Evolutionary conservation across 2,329 filamentous ascomycete species (phyloP).

Genomic region (Gnomoniopsis sp.): DNA sequence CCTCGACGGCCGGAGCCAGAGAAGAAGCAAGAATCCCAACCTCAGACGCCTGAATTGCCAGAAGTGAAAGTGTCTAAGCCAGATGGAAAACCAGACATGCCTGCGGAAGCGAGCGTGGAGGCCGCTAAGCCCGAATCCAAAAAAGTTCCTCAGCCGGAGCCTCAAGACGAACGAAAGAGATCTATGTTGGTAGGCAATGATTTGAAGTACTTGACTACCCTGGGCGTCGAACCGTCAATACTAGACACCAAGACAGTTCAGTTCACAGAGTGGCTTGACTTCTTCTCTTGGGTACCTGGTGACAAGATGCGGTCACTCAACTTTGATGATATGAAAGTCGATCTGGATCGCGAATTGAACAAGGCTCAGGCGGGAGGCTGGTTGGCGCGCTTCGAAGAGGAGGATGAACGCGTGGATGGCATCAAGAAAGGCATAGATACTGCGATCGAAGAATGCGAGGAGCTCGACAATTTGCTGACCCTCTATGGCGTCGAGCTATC

Average conservation of each 20-base stretch:
- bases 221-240: slow-evolving; percentile 75
- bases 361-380: slow-evolving; percentile 90
- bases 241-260: slow-evolving; percentile 74
- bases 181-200: slow-evolving; percentile 70
- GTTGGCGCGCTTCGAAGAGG: slow-evolving; percentile 78
- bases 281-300: slow-evolving; percentile 83
- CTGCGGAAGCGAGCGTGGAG: slow-evolving; percentile 4
- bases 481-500: slow-evolving; percentile 92
- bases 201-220: slow-evolving; percentile 69
- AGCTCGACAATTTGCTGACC: slow-evolving; percentile 89
- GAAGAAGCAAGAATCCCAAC: slow-evolving; percentile 32
- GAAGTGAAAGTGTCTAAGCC: slow-evolving; percentile 55
- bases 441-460: slow-evolving; percentile 92
- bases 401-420: slow-evolving; percentile 84
- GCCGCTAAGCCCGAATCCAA: slow-evolving; percentile 18
- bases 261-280: slow-evolving; percentile 77
- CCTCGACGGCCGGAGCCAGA: slow-evolving; percentile 51
- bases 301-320: slow-evolving; percentile 70
- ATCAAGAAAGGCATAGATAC: slow-evolving; percentile 84
- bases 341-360: slow-evolving; percentile 83
- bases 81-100: slow-evolving; percentile 29
- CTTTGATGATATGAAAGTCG: slow-evolving; percentile 75
- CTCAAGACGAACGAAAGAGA: slow-evolving; percentile 51
- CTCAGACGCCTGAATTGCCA: slow-evolving; percentile 35
- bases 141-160: slow-evolving; percentile 25